Percentiles rank a stretch among this genome's conserved stretches.
These are phyloP conservation scores for Populus deltoides DNA, from an alignment of 345 rosid species.

Conservation along the genomic window DNA sequence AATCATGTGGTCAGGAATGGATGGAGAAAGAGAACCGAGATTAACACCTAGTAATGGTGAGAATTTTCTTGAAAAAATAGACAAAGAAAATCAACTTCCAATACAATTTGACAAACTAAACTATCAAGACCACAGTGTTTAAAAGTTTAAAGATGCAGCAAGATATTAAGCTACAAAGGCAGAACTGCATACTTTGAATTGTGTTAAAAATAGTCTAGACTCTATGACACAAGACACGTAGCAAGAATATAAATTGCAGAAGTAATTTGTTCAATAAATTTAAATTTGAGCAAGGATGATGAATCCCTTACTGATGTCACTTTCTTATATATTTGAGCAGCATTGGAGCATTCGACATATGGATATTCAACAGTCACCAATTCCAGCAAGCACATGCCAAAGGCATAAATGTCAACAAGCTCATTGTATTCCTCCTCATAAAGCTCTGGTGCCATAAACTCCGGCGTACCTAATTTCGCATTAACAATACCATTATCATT, in stretches of 20 bases:
- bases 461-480: conserved; percentile 28
- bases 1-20: background rate
- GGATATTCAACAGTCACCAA: conserved; percentile 36
- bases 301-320: conserved; percentile 29
- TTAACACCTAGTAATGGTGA: background rate
- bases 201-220: background rate
- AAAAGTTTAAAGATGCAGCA: background rate
- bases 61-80: background rate
- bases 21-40: background rate
- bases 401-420: conserved; percentile 38
- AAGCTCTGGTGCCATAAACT: conserved; percentile 40
- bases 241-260: background rate
- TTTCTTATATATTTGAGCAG: conserved; percentile 40
- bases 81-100: background rate
- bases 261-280: background rate
- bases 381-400: conserved; percentile 41
- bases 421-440: conserved; percentile 40
- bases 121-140: background rate
- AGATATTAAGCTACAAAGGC: background rate
- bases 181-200: background rate
- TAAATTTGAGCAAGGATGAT: background rate
- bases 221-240: background rate
- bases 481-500: background rate
- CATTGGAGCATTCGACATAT: conserved; percentile 30
- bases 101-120: background rate